Base-by-base conservation (phyloP, 2,329 filamentous ascomycete genomes). In the Pestalotiopsis sp. region DNA sequence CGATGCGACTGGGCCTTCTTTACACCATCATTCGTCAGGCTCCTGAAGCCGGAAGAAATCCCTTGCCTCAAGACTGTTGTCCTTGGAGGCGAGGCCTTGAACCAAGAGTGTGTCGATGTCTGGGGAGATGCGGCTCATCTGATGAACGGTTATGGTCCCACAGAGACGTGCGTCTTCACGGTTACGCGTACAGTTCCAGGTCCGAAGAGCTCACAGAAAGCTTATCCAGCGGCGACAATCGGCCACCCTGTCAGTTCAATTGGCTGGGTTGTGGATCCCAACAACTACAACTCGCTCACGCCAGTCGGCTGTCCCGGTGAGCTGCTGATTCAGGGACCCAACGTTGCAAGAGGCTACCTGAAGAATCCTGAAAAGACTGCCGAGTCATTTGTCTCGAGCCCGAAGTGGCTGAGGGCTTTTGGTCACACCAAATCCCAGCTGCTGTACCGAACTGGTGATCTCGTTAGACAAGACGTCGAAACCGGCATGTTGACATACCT, bases 371-470 rank as follows among this genome's bases (percentile, higher is more conserved):
- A 76, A 6, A 64, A 72, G 4, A 74, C 73, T 4, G 58, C 27
- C 1, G 62, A 68, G 13, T 66, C 70, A 1, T 81, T 80, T 66
- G 20, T 77, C 6, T 60, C 66, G 14, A 70, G 76, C 56, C 70
- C 68, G 4, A 39, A 63, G 12, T 68, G 64, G 61, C 20, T 45
- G 31, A 20, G 62, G 13, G 62, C 38, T 4, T 45, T 49, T 52
- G 62, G 41, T 7, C 62, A 68, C 12, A 49, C 69, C n/a, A 74
- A 73, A 1, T 74, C 71, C 69, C 72, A 63, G 1, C 70, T 52
- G 1, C 72, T 81, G 13, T 80, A 82, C 69, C 75, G 75, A 13
- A 82, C 80, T 6, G 81, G 82, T 3, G 82, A 84, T 69, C 70
- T 65, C 7, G 41, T n/a, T 81, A 78, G 3, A 71, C 74, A 14